phyloP scores from a whole-genome alignment of 2,329 filamentous ascomycete species.

The Dothideomycetes sp. region DNA sequence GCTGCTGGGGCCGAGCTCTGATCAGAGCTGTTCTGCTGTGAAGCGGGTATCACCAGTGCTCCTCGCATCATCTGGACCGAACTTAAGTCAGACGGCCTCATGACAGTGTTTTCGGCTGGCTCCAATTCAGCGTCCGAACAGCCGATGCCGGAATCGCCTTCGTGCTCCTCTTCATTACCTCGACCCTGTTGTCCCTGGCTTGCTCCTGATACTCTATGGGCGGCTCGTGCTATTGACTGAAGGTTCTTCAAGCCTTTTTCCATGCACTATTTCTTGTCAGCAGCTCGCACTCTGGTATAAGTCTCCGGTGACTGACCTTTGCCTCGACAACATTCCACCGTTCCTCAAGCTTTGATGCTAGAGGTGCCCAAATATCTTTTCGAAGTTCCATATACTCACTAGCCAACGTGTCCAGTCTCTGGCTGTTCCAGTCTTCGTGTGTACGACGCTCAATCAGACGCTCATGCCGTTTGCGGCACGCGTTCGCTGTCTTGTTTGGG shows the following conservation, averaged over 20 bases:
- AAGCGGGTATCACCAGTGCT: neutral
- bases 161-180: constrained; percentile 35
- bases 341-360: constrained; percentile 54
- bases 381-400: constrained; percentile 71
- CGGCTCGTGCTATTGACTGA: constrained; percentile 58
- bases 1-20: too few relatives aligned
- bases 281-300: neutral
- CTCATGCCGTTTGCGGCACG: constrained; percentile 83
- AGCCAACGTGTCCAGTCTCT: constrained; percentile 65
- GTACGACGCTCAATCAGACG: constrained; percentile 66
- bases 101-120: constrained; percentile 6
- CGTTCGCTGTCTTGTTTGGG: constrained; percentile 66
- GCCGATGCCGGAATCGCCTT: constrained; percentile 63
- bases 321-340: constrained; percentile 63
- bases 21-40: constrained; percentile 18
- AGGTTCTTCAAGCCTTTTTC: constrained; percentile 75
- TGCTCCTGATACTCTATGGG: constrained; percentile 53
- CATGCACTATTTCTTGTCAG: constrained; percentile 54
- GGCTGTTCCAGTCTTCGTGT: constrained; percentile 68
- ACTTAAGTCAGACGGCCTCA: neutral
- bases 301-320: constrained; percentile 54
- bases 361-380: constrained; percentile 69
- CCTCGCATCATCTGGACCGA: neutral
- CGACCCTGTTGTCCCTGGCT: constrained; percentile 24
- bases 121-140: constrained; percentile 40